These are phyloP conservation scores for Pisolithus sp. DNA, from an alignment of 768 basidiomycete genomes.

Conservation along the genomic window DNA sequence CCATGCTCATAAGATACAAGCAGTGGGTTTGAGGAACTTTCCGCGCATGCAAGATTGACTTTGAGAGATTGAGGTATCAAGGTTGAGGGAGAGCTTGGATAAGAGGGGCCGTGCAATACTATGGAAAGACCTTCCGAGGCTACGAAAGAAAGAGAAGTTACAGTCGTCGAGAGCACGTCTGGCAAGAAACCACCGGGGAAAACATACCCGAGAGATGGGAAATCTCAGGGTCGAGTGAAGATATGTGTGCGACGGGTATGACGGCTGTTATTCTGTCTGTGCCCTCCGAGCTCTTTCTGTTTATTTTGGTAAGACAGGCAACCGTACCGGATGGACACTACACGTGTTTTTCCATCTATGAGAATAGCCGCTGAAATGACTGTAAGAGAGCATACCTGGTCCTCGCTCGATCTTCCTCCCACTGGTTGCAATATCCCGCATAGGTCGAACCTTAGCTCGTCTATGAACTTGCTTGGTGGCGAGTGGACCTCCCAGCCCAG, in stretches of 20 bases:
- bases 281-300: constrained; percentile 43
- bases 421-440: constrained; percentile 51
- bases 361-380: not conserved
- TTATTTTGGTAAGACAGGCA: constrained; percentile 67
- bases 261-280: constrained; percentile 62
- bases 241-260: constrained; percentile 59
- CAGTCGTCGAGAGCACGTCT: not conserved
- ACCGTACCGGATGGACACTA: constrained; percentile 67
- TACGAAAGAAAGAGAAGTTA: constrained; percentile 17
- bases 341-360: not conserved
- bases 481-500: constrained; percentile 45
- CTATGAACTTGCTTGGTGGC: constrained; percentile 58
- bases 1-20: constrained; percentile 59
- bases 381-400: constrained; percentile 53
- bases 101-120: constrained; percentile 52
- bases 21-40: constrained; percentile 37
- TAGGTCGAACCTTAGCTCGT: constrained; percentile 59
- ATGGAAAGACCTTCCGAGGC: constrained; percentile 53
- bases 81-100: constrained; percentile 45
- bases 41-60: constrained; percentile 54
- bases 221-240: constrained; percentile 22
- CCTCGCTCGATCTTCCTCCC: constrained; percentile 42
- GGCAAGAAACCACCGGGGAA: not conserved
- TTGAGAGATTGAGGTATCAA: constrained; percentile 51
- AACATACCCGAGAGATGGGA: constrained; percentile 34